Base-by-base conservation (phyloP, 2,329 filamentous ascomycete species). In the Neophaeococcomyces aloes region DNA sequence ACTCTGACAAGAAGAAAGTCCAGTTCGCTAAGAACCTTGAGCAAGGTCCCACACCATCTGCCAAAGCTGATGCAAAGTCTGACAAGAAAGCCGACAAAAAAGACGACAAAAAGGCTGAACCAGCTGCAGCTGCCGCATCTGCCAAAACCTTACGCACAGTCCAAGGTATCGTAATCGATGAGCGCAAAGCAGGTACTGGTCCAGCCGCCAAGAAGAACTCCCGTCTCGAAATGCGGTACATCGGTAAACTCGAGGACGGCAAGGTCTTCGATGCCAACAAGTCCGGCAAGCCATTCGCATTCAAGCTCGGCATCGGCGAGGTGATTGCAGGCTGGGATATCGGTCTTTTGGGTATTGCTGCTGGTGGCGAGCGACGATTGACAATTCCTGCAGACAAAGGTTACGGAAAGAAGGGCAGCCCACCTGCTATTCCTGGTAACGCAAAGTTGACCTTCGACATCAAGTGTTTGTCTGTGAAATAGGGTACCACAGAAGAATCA, bases 301-400 rank as follows among this genome's bases (percentile, higher is more conserved):
- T 96, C 79, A 94, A 89, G 74, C 79, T 93, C 49, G 93, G 91
- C 56, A 79, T 81, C 62, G 88, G 88, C 49, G 86, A 96, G 66
- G 93, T 98, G 59, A 98, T 98, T 73, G 91, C 94, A 76, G 91
- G 91, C 56, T 96, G 91, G 93, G 93, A 98, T 64, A 78, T 96
- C 53, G 91, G 91, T 68, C 72, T 98, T 56, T 74, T 76, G 55
- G 93, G 93, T 67, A 95, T 98, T 86, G 73, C 81, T 56, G 81
- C 88, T 55, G 91, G 91, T 59, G 87, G 86, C 58, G 93, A 98
- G 75, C 86, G 91, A 59, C 82, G 91, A 56, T 75, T 98, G 59
- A 88, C 80, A 51, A 87, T 98, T 59, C 93, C 93, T 37, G 74
- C 91, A 37, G 71, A 82, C 58, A 78, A 89, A 47, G 93, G 83